These are phyloP conservation scores for Talaromyces sp. DNA, from an alignment of 2,329 filamentous ascomycete species.

Conservation along the genomic window DNA sequence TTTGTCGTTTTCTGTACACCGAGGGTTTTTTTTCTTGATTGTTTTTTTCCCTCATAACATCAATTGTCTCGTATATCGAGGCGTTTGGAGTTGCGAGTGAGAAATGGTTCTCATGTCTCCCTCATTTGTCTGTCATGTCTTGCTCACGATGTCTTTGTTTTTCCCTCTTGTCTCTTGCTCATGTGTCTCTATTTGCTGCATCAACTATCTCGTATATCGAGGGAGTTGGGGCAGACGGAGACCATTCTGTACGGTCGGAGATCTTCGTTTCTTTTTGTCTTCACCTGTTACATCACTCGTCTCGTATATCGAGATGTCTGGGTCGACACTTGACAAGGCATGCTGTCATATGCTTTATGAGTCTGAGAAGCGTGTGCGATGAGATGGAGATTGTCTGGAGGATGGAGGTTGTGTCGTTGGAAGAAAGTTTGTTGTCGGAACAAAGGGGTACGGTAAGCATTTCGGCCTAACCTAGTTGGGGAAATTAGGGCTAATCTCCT, in stretches of 20 bases:
- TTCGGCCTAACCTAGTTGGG: background rate
- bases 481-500: background rate
- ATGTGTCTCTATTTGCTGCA: background rate
- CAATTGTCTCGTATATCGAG: constrained; percentile 2
- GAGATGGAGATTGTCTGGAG: background rate
- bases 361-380: background rate
- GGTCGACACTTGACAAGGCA: background rate
- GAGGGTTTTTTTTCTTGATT: background rate
- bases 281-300: background rate
- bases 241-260: background rate
- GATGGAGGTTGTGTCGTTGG: background rate
- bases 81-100: constrained; percentile 1
- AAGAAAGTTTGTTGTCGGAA: background rate
- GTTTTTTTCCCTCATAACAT: background rate
- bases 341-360: background rate
- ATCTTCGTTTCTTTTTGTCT: background rate
- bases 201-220: background rate
- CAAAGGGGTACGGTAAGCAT: background rate
- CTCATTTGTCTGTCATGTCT: background rate
- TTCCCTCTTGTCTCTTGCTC: background rate
- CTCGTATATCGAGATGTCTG: background rate
- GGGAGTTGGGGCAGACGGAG: background rate
- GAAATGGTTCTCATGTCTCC: background rate
- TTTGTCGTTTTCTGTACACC: too few species aligned
- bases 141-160: background rate